Percentiles rank a stretch among this genome's conserved stretches.
Evolutionary conservation across 1,284 basidiomycete species (phyloP).

Genomic region (Hemileia vastatrix): DNA sequence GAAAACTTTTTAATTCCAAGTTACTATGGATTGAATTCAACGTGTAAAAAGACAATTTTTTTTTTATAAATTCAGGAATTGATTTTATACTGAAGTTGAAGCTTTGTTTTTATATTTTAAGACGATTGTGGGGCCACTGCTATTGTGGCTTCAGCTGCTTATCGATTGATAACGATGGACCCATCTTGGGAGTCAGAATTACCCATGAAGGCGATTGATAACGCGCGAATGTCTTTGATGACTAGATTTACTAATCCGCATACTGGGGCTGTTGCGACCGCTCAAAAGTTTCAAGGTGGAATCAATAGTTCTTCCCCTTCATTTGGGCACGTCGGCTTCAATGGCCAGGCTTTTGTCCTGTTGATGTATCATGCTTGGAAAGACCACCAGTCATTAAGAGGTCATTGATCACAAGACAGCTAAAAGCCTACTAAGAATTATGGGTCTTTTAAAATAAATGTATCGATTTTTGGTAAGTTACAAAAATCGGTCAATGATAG

Average conservation of each 20-base stretch:
- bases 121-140: conserved; percentile 49
- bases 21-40: conserved; percentile 11
- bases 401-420: too few species aligned
- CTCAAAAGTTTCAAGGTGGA: conserved; percentile 46
- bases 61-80: too few species aligned
- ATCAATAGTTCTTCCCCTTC: neutral
- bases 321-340: conserved; percentile 45
- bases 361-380: conserved; percentile 46
- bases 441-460: too few species aligned
- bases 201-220: conserved; percentile 54
- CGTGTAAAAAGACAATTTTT: too few species aligned
- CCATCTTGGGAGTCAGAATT: conserved; percentile 51
- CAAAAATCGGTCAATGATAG: too few species aligned
- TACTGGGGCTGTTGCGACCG: conserved; percentile 27
- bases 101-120: neutral
- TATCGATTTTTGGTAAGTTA: too few species aligned
- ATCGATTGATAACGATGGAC: conserved; percentile 55
- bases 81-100: too few species aligned
- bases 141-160: conserved; percentile 65
- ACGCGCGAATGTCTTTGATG: conserved; percentile 48
- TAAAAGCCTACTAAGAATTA: too few species aligned
- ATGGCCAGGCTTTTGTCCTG: conserved; percentile 60
- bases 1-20: conserved; percentile 4
- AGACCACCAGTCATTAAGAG: too few species aligned
- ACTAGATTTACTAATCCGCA: conserved; percentile 36